These are phyloP conservation scores for Primulina eburnea DNA, from an alignment of 257 asterid species.

Conservation along the genomic window DNA sequence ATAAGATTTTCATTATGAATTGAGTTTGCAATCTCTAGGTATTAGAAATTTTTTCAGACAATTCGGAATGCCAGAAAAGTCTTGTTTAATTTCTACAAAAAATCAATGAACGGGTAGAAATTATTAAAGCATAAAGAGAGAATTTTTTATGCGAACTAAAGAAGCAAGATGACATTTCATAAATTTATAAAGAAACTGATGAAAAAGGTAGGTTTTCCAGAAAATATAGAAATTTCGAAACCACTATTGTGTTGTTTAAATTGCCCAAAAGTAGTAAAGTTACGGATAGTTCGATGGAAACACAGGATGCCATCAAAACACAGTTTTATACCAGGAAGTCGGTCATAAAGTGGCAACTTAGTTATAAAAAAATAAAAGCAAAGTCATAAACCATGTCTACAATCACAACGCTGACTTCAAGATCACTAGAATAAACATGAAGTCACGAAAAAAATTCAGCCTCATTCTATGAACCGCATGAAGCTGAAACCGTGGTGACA, in stretches of 20 bases:
- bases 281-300: not conserved
- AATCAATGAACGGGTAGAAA: too few species aligned
- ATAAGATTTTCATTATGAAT: slow-evolving; percentile 8
- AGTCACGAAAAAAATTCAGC: slow-evolving; percentile 1
- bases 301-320: not conserved
- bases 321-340: slow-evolving; percentile 12
- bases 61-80: not conserved
- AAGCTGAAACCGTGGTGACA: not conserved
- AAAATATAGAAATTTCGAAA: too few species aligned
- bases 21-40: too few species aligned
- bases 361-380: not conserved
- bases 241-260: not conserved
- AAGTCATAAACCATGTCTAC: slow-evolving; percentile 12
- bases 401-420: slow-evolving; percentile 1
- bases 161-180: not conserved
- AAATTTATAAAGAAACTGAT: not conserved
- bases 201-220: not conserved
- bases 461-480: not conserved
- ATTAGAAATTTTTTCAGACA: not conserved
- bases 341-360: not conserved
- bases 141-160: too few species aligned
- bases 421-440: not conserved
- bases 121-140: not conserved
- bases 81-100: not conserved
- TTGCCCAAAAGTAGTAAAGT: not conserved